Evolutionary conservation across 345 rosid genomes (phyloP), one percentile per base, ranked within the genome.

Genomic region (Aethionema arabicum): DNA sequence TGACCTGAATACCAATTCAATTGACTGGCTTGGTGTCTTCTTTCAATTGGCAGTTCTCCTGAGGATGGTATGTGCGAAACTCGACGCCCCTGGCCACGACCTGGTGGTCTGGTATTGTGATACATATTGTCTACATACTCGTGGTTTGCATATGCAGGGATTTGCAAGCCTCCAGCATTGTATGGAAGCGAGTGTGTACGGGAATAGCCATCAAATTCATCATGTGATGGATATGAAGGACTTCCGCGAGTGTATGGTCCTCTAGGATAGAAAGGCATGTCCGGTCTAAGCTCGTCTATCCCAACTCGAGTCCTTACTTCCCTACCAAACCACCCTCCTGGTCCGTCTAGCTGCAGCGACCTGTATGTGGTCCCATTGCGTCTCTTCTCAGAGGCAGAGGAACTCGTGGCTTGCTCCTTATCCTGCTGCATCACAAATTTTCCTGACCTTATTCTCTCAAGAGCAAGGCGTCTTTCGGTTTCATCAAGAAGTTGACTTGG

Each of bases 401-500:
- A 54, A 70, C 76, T 76, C 45, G 66, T 64, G 0, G 58, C 72
- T 57, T 69, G 36, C 56, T 69, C 70, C 51, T 65, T 70, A 11
- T 49, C 59, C 16, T 5, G 57, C 16, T 5, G 57, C 52, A 39
- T 52, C 30, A 44, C 59, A 13, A 71, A 71, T 13, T 76, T 79
- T 41, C 45, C 83, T 59, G 74, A 74, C 47, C 73, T 52, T 32
- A 40, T 57, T 63, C 74, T 78, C 76, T 65, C 77, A 32, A 74
- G 63, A 74, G 68, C 39, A 40, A 46, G 72, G 64, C 68, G 60
- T 51, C 66, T 67, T 29, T 53, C 52, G 32, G 33, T 57, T 49
- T 78, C 74, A 27, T 61, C 41, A 12, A 66, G 70, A 38, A 78
- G 57, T 54, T 70, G 85, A 73, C 84, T 89, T 73, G 80, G 91